A percentile compares a stretch with the other conserved stretches of the same genome.
These are phyloP conservation scores for Citrus hindsii DNA, from an alignment of 345 rosid genomes.

Conservation along the genomic window DNA sequence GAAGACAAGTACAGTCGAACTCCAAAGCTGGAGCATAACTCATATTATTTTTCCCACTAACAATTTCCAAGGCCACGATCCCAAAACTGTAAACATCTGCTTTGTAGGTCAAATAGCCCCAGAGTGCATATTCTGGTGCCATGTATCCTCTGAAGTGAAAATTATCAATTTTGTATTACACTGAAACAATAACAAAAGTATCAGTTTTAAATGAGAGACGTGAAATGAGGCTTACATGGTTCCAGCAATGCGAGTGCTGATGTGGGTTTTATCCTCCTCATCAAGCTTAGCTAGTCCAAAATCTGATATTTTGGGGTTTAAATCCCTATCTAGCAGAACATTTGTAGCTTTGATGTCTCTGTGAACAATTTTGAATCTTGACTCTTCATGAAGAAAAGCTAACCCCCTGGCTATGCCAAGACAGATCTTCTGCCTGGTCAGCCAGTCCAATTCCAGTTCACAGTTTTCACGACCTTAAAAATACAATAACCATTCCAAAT, in stretches of 20 bases:
- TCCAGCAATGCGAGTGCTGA: constrained; percentile 54
- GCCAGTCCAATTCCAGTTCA: constrained; percentile 18
- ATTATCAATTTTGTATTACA: neutral
- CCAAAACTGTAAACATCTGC: constrained; percentile 64
- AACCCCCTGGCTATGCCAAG: constrained; percentile 24
- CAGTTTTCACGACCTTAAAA: neutral
- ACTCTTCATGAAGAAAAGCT: constrained; percentile 26
- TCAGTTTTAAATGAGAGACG: neutral
- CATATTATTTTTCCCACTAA: constrained; percentile 34
- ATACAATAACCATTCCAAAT: neutral
- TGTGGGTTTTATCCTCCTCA: constrained; percentile 42
- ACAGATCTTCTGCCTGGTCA: constrained; percentile 17
- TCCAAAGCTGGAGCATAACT: constrained; percentile 24
- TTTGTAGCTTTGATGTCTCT: constrained; percentile 56
- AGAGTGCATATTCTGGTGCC: constrained; percentile 56
- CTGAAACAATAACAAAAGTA: neutral
- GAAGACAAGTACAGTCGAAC: constrained; percentile 30
- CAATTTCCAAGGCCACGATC: constrained; percentile 47
- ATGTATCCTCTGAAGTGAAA: constrained; percentile 42
- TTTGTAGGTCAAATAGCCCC: constrained; percentile 49
- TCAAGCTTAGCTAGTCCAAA: constrained; percentile 56
- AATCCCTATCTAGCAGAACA: constrained; percentile 40
- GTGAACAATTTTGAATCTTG: constrained; percentile 42
- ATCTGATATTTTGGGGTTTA: constrained; percentile 54
- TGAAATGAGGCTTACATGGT: constrained; percentile 34